Conservation (phyloP, 148 eudicot species). For the Agrostemma githago region DNA sequence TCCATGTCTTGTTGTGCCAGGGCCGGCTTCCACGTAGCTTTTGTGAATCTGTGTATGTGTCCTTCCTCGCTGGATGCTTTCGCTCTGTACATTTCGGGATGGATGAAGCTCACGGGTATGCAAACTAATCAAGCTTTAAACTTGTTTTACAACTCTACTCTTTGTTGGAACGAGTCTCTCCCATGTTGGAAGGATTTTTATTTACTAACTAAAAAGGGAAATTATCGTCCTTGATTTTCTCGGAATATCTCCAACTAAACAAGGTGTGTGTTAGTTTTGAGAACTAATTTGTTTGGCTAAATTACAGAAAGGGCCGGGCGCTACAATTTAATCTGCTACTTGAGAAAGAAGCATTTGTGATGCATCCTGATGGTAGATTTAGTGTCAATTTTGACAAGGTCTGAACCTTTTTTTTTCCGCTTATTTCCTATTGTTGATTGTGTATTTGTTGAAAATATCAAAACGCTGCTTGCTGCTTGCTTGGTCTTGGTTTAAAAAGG, state of each 20-base stretch:
- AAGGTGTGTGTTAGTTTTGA: not conserved
- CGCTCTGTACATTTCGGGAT: constrained; percentile 96
- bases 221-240: not conserved
- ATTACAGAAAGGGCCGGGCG: constrained; percentile 86
- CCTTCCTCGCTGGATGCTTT: constrained; percentile 96
- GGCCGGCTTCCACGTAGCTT: constrained; percentile 58
- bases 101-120: constrained; percentile 99
- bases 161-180: too few species aligned
- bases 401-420: not conserved
- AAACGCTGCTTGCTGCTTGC: not conserved
- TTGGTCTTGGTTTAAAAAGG: constrained; percentile 32
- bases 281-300: constrained; percentile 13
- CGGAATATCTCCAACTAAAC: not conserved
- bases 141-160: not conserved
- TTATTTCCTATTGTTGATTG: not conserved
- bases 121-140: constrained; percentile 2
- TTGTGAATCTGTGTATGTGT: constrained; percentile 78
- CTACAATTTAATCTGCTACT: constrained; percentile 89
- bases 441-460: not conserved
- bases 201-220: not conserved
- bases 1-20: constrained; percentile 32
- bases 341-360: constrained; percentile 77
- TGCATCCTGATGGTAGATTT: constrained; percentile 74
- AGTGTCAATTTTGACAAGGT: constrained; percentile 87
- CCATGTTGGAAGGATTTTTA: too few species aligned